Evolutionary conservation across 2,329 filamentous ascomycete genomes (phyloP).

Genomic region (Rutstroemia sp.): DNA sequence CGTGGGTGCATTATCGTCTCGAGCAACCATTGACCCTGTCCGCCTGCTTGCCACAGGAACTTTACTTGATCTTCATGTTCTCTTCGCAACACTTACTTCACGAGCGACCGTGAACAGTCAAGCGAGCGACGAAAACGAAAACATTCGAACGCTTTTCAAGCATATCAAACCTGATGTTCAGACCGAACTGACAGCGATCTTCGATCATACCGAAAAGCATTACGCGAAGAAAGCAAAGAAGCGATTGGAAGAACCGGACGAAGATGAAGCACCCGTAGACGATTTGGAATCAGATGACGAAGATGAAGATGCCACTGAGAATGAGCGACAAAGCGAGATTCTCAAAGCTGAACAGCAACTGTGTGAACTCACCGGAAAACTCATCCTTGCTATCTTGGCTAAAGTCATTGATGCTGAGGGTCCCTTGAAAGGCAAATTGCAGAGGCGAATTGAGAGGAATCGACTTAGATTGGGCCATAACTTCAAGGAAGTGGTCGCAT

Average conservation of each 20-base stretch:
- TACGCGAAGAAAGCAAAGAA: constrained; percentile 65
- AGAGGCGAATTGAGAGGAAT: constrained; percentile 69
- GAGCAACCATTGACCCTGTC: constrained; percentile 67
- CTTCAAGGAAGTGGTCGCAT: constrained; percentile 76
- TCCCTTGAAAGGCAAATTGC: constrained; percentile 54
- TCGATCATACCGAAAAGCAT: constrained; percentile 66
- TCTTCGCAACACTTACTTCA: constrained; percentile 65
- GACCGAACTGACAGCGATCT: constrained; percentile 64
- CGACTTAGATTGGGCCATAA: constrained; percentile 73
- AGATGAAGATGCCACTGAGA: constrained; percentile 44
- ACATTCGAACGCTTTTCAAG: constrained; percentile 56
- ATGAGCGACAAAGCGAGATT: constrained; percentile 54
- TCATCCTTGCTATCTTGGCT: constrained; percentile 72
- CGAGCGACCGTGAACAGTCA: constrained; percentile 33
- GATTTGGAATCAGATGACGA: constrained; percentile 55
- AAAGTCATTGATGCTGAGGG: constrained; percentile 63
- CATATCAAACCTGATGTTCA: constrained; percentile 59
- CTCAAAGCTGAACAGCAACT: constrained; percentile 78
- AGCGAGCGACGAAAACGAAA: constrained; percentile 41
- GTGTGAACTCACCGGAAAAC: constrained; percentile 77
- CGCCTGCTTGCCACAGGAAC: constrained; percentile 68
- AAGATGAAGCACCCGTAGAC: constrained; percentile 67
- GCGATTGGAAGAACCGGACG: constrained; percentile 54
- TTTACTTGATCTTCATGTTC: constrained; percentile 73
- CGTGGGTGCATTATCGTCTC: constrained; percentile 60